Conservation (phyloP, 164 flowering plant genomes). For the Pachysandra terminalis region DNA sequence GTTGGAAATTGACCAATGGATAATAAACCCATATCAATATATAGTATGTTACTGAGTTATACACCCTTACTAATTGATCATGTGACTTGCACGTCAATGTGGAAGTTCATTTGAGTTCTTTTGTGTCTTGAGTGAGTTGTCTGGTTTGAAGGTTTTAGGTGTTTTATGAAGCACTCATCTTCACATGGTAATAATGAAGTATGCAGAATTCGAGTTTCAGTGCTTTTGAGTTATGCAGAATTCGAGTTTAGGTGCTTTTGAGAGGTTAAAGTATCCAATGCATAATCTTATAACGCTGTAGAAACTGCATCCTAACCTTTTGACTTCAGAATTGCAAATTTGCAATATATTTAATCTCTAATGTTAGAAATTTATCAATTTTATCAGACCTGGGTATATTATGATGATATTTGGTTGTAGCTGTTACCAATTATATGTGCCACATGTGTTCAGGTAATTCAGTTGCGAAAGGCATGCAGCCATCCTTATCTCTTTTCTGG, state of each 20-base stretch:
- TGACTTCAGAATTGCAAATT: too few species aligned
- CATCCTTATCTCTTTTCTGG: slow-evolving; percentile 97
- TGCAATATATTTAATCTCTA: too few species aligned
- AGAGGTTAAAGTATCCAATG: too few species aligned
- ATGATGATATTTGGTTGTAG: neutral
- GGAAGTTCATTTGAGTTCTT: neutral
- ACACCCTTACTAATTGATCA: neutral
- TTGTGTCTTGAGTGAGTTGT: neutral
- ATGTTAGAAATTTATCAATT: neutral
- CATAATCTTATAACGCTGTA: too few species aligned
- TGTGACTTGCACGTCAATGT: neutral
- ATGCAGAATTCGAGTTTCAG: too few species aligned
- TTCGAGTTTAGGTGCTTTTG: too few species aligned
- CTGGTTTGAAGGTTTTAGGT: neutral
- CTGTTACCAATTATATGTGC: slow-evolving; percentile 4
- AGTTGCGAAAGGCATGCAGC: slow-evolving; percentile 88
- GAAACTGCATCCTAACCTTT: too few species aligned
- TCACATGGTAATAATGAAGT: neutral
- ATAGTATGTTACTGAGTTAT: too few species aligned
- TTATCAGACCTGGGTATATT: neutral
- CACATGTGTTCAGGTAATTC: slow-evolving; percentile 66
- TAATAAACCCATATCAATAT: too few species aligned
- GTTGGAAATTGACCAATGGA: too few species aligned
- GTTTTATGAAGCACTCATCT: neutral
- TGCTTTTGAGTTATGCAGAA: too few species aligned